Percentiles rank a stretch among this genome's conserved stretches.
Evolutionary conservation across 768 basidiomycete species (phyloP).

Genomic region (Trametes gibbosa): DNA sequence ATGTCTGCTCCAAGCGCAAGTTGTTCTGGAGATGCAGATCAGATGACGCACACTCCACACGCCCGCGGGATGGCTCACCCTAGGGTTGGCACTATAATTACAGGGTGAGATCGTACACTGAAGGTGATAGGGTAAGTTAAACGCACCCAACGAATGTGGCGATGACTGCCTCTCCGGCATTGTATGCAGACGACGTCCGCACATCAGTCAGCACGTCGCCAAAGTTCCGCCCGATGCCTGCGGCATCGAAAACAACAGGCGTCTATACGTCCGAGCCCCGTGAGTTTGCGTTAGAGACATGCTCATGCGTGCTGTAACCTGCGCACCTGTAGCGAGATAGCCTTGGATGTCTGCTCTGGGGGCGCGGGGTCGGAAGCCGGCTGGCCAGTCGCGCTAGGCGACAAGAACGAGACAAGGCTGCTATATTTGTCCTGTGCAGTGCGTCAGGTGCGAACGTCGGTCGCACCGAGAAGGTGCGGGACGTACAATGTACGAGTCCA

Average conservation of each 20-base stretch:
- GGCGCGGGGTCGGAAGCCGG: constrained; percentile 66
- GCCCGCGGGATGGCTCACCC: constrained; percentile 42
- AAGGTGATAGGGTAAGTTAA: not conserved
- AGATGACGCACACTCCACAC: not conserved
- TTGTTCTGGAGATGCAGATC: constrained; percentile 54
- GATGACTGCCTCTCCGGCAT: constrained; percentile 53
- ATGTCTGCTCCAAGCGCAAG: constrained; percentile 68
- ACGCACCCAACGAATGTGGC: constrained; percentile 60
- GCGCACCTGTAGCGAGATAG: constrained; percentile 65
- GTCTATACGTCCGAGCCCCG: constrained; percentile 37
- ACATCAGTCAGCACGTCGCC: constrained; percentile 63
- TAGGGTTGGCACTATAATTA: constrained; percentile 55
- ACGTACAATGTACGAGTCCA: constrained; percentile 67
- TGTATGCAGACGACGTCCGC: constrained; percentile 43
- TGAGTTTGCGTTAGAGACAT: no score
- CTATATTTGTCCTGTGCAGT: constrained; percentile 52
- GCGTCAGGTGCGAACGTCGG: not conserved
- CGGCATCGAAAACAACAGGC: constrained; percentile 58
- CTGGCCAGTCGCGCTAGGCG: constrained; percentile 42
- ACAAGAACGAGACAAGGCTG: constrained; percentile 61
- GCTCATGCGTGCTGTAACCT: no score
- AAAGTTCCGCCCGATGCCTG: constrained; percentile 56
- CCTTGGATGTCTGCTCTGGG: constrained; percentile 57
- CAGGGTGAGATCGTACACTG: not conserved
- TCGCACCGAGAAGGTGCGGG: no score